Percentiles rank a stretch among this genome's conserved stretches.
phyloP scores from a whole-genome alignment of 2,329 filamentous ascomycete genomes.

The Westerdykella sp. region DNA sequence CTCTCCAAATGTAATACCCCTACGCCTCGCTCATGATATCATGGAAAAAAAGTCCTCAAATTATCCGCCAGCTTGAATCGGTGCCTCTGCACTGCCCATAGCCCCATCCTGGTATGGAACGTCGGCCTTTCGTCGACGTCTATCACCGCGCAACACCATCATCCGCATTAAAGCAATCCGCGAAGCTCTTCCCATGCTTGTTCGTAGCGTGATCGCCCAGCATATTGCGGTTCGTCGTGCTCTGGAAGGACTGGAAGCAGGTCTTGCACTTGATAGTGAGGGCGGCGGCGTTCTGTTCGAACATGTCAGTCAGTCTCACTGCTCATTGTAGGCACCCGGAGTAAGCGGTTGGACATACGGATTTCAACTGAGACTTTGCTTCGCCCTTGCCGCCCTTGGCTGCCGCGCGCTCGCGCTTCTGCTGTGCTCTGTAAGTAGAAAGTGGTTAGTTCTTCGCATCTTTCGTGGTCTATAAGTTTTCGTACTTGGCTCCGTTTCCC shows the following conservation, averaged over 20 bases:
- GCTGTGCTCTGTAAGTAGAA: slow-evolving; percentile 24
- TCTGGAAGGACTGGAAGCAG: slow-evolving; percentile 74
- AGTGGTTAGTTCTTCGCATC: slow-evolving; percentile 5
- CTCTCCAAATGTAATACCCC: too few relatives aligned
- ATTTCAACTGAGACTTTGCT: slow-evolving; percentile 33
- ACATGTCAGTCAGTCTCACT: background rate
- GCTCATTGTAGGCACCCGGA: background rate
- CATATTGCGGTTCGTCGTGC: slow-evolving; percentile 66
- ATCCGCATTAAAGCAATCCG: slow-evolving; percentile 57
- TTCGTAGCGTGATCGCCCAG: slow-evolving; percentile 66
- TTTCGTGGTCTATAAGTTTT: slow-evolving; percentile 5
- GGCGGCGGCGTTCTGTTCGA: slow-evolving; percentile 60
- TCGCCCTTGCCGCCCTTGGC: slow-evolving; percentile 26
- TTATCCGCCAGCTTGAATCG: too few relatives aligned
- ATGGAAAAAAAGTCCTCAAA: too few relatives aligned
- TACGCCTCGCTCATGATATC: too few relatives aligned
- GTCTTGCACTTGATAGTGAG: slow-evolving; percentile 70
- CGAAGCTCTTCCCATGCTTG: slow-evolving; percentile 67
- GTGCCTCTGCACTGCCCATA: too few relatives aligned
- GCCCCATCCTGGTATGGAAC: too few relatives aligned
- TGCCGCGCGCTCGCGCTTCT: slow-evolving; percentile 35
- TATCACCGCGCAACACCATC: slow-evolving; percentile 20
- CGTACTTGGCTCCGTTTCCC: slow-evolving; percentile 37
- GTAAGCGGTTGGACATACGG: slow-evolving; percentile 17
- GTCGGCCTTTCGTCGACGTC: too few relatives aligned